Conservation (phyloP, 495 filamentous ascomycete species). For the Oidiodendron maius region DNA sequence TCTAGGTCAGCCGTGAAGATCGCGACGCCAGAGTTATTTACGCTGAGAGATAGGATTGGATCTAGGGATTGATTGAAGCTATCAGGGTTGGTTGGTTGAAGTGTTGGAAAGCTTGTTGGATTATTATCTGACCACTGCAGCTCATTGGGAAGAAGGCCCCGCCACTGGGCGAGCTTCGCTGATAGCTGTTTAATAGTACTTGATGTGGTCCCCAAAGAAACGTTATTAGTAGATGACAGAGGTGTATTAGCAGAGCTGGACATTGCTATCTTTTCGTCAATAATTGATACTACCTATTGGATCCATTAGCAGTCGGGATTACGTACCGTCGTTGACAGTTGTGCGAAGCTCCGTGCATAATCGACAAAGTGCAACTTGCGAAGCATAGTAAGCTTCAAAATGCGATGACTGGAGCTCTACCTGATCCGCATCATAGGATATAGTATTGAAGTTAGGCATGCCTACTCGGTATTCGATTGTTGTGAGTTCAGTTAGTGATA, state of each 20-base stretch:
- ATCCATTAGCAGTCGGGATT: neutral
- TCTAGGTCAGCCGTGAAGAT: conserved; percentile 47
- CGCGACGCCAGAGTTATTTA: neutral
- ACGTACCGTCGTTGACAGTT: conserved; percentile 41
- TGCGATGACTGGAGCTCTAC: conserved; percentile 42
- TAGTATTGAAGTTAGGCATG: conserved; percentile 42
- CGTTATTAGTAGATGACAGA: conserved; percentile 3
- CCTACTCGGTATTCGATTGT: conserved; percentile 42
- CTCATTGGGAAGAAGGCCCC: conserved; percentile 42
- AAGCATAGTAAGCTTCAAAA: conserved; percentile 50
- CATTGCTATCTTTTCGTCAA: conserved; percentile 10
- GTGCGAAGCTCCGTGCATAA: conserved; percentile 43
- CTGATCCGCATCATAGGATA: conserved; percentile 40
- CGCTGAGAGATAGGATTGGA: conserved; percentile 15
- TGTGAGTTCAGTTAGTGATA: conserved; percentile 46
- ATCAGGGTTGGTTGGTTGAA: neutral
- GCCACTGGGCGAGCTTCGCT: conserved; percentile 47
- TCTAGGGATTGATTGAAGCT: conserved; percentile 15
- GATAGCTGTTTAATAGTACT: conserved; percentile 40
- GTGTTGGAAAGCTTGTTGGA: conserved; percentile 32
- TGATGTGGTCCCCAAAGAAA: conserved; percentile 22
- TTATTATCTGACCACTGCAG: conserved; percentile 50
- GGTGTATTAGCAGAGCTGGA: conserved; percentile 11
- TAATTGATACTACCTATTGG: neutral
- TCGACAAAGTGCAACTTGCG: conserved; percentile 50